Percentiles rank a stretch among this genome's conserved stretches.
phyloP scores from a whole-genome alignment of 768 basidiomycete species.

The Leucosporidium scottii region DNA sequence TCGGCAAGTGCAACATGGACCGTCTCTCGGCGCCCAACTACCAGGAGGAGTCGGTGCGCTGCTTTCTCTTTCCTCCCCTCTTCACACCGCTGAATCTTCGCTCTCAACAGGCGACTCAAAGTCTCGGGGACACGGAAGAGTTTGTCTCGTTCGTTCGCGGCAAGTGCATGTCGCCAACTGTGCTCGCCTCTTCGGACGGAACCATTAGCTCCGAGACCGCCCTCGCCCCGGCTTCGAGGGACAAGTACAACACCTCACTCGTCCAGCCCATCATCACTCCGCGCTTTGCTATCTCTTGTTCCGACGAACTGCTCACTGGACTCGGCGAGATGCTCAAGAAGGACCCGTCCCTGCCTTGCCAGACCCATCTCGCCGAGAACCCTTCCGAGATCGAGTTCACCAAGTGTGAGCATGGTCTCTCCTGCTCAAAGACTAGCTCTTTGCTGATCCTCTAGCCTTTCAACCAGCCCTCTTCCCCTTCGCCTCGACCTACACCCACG shows the following conservation, averaged over 20 bases:
- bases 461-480: slow-evolving; percentile 55
- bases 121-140: slow-evolving; percentile 53
- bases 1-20: slow-evolving; percentile 86
- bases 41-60: slow-evolving; percentile 37
- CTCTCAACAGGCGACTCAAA: slow-evolving; percentile 18
- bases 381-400: slow-evolving; percentile 61
- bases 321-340: slow-evolving; percentile 57
- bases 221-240: slow-evolving; percentile 33
- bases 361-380: slow-evolving; percentile 92
- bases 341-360: slow-evolving; percentile 63
- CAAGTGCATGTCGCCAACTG: slow-evolving; percentile 24
- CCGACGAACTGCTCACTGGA: slow-evolving; percentile 56
- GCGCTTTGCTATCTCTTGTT: slow-evolving; percentile 90
- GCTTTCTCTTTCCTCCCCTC: not conserved
- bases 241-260: slow-evolving; percentile 44
- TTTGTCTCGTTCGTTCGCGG: slow-evolving; percentile 63
- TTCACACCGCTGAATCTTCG: not conserved
- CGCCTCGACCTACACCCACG: slow-evolving; percentile 60
- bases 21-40: slow-evolving; percentile 64
- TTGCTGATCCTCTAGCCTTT: not conserved
- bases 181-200: not conserved
- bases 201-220: not conserved
- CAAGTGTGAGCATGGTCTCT: slow-evolving; percentile 42
- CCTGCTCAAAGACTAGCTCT: too few species aligned
- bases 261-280: slow-evolving; percentile 89